Percentiles rank a stretch among this genome's conserved stretches.
These are phyloP conservation scores for Neobulgaria alba DNA, from an alignment of 2,329 filamentous ascomycete genomes.

Conservation along the genomic window DNA sequence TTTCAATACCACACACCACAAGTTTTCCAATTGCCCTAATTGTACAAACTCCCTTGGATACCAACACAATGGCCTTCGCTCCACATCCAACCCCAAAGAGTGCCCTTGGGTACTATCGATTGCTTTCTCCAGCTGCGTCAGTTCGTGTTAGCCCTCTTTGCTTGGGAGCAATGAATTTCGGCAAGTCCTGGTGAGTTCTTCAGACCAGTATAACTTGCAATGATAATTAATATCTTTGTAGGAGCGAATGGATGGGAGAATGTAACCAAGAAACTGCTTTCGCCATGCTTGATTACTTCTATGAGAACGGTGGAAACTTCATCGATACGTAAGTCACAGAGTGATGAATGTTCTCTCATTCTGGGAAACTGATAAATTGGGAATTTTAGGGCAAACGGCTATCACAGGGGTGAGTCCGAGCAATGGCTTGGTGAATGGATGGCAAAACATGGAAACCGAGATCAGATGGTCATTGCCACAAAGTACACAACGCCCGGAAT, in stretches of 20 bases:
- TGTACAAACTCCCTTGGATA: too few species aligned
- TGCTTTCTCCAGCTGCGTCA: conserved; percentile 24
- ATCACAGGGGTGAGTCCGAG: conserved; percentile 50
- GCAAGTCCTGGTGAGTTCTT: conserved; percentile 36
- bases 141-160: conserved; percentile 28
- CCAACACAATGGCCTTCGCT: conserved; percentile 2
- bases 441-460: conserved; percentile 37
- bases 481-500: conserved; percentile 37
- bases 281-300: conserved; percentile 47
- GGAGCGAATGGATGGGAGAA: conserved; percentile 36
- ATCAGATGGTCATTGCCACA: conserved; percentile 43
- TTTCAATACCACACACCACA: too few species aligned
- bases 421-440: conserved; percentile 51
- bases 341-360: neutral
- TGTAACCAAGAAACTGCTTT: conserved; percentile 47
- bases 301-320: conserved; percentile 52
- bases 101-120: conserved; percentile 4
- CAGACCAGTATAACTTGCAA: neutral
- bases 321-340: conserved; percentile 50
- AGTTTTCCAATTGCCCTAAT: too few species aligned
- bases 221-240: neutral
- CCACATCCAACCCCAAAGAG: neutral
- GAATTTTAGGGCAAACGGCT: conserved; percentile 41
- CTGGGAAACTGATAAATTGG: neutral
- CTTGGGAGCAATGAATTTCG: conserved; percentile 34